A percentile compares a stretch with the other conserved stretches of the same genome.
These are phyloP conservation scores for Daldinia decipiens DNA, from an alignment of 495 filamentous ascomycete genomes.

Conservation along the genomic window DNA sequence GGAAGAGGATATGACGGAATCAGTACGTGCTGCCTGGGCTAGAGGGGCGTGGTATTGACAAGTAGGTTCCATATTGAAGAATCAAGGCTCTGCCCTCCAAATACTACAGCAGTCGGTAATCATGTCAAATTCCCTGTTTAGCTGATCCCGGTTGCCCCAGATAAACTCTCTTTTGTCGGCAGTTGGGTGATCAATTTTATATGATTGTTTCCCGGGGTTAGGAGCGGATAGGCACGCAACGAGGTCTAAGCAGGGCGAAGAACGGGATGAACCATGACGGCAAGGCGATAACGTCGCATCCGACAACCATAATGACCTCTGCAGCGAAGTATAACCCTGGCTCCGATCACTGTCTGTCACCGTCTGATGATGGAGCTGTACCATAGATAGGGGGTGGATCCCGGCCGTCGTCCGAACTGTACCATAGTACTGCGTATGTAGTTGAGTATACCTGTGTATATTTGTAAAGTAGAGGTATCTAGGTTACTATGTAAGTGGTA, in stretches of 20 bases:
- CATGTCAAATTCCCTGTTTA: slow-evolving; percentile 1
- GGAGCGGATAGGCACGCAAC: slow-evolving; percentile 27
- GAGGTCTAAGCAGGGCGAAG: slow-evolving; percentile 11
- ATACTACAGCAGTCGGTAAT: slow-evolving; percentile 4
- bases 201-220: slow-evolving; percentile 26
- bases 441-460: neutral
- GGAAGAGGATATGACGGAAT: slow-evolving; percentile 20
- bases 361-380: slow-evolving; percentile 35
- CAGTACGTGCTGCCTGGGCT: slow-evolving; percentile 7
- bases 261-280: slow-evolving; percentile 37
- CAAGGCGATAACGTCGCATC: slow-evolving; percentile 38
- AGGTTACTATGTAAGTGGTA: slow-evolving; percentile 13
- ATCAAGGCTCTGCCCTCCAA: slow-evolving; percentile 13
- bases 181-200: slow-evolving; percentile 39
- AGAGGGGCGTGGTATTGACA: neutral
- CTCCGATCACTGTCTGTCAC: slow-evolving; percentile 37
- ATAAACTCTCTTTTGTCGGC: slow-evolving; percentile 29
- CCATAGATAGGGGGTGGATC: slow-evolving; percentile 22
- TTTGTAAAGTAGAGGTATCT: neutral
- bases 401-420: slow-evolving; percentile 9
- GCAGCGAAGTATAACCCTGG: slow-evolving; percentile 30
- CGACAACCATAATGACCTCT: slow-evolving; percentile 21
- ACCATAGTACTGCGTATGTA: neutral
- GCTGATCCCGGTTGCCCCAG: slow-evolving; percentile 20
- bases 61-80: slow-evolving; percentile 1